Percentiles rank a stretch among this genome's conserved stretches.
These are phyloP conservation scores for Vaccinium corymbosum DNA, from an alignment of 148 eudicot species.

Conservation along the genomic window DNA sequence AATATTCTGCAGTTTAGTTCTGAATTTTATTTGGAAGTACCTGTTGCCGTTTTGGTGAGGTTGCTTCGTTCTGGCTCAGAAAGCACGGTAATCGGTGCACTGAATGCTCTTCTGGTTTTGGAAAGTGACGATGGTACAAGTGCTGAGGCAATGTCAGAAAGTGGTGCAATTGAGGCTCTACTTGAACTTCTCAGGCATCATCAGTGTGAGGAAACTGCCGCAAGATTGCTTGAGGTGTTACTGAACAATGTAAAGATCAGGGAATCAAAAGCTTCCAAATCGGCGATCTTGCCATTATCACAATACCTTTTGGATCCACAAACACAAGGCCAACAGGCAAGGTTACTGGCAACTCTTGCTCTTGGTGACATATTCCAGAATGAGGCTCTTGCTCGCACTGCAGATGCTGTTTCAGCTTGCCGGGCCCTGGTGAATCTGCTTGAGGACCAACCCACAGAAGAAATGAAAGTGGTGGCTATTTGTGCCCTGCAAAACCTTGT, in stretches of 20 bases:
- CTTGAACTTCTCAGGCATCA: constrained; percentile 86
- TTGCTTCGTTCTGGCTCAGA: constrained; percentile 90
- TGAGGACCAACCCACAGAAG: constrained; percentile 98
- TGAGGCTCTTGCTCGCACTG: constrained; percentile 80
- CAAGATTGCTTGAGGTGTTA: constrained; percentile 86
- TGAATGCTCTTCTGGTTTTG: constrained; percentile 92
- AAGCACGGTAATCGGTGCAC: constrained; percentile 73
- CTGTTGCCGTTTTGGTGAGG: constrained; percentile 86
- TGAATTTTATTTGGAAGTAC: constrained; percentile 92
- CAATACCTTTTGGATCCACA: constrained; percentile 98
- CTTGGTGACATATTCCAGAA: constrained; percentile 96
- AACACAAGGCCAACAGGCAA: constrained; percentile 96
- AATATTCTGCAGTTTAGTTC: constrained; percentile 93
- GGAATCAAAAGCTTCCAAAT: constrained; percentile 76
- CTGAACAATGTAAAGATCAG: constrained; percentile 87
- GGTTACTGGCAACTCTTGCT: constrained; percentile 84
- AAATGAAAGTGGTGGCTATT: constrained; percentile 96
- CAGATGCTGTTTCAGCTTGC: constrained; percentile 95
- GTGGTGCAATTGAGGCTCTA: constrained; percentile 98
- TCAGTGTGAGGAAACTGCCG: constrained; percentile 89
- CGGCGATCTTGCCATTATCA: constrained; percentile 83
- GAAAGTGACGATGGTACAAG: constrained; percentile 92
- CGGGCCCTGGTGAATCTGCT: constrained; percentile 89
- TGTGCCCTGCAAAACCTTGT: constrained; percentile 97
- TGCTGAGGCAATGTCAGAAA: constrained; percentile 95